Evolutionary conservation across 768 basidiomycete species (phyloP), one percentile per base, ranked within the genome.

Genomic region (Rhizopogon vulgaris): DNA sequence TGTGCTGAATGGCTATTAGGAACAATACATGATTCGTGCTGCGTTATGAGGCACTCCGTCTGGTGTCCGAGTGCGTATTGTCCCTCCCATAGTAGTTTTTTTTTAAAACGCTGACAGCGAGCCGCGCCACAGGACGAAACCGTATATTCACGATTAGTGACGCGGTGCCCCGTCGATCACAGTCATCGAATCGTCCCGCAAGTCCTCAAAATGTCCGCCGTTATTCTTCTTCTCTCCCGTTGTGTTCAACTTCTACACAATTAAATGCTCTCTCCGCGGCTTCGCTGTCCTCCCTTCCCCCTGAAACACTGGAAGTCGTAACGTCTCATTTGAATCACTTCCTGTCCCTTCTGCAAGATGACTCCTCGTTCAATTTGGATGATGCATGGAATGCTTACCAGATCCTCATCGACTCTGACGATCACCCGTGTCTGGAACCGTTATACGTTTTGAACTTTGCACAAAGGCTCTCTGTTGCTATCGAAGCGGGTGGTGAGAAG

Each of bases 1-100:
- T 46, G 45, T 10, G 32, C 45, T 11, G 45, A 46, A 34, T 46
- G 45, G 45, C 32, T 46, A 18, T n/a, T 46, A 32, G 45, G 45
- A 46, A 32, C 4, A 34, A 39, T 37, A 24, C 66, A 73, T 51
- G 74, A 73, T 56, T 76, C 78, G 71, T 73, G 76, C 49, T 79
- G 72, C 63, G 69, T 72, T 47, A 65, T 69, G 48, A 73, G 70
- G 47, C 75, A 80, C 59, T 73, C 75, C 3, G 57, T 77, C 6
- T 78, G 73, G 71, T 77, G 74, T 60, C 71, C 76, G 58, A 67
- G 80, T 80, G 63, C 58, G 74, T 73, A 36, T 49, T 55, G 40
- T 50, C 41, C 30, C 43, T 47, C 52, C 52, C 10, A 40, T 6
- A 11, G 30, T 24, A n/a, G 5, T 14, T 32, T 48, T 42, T 22